Evolutionary conservation across 345 rosid species (phyloP).

Genomic region (Acer campestre): DNA sequence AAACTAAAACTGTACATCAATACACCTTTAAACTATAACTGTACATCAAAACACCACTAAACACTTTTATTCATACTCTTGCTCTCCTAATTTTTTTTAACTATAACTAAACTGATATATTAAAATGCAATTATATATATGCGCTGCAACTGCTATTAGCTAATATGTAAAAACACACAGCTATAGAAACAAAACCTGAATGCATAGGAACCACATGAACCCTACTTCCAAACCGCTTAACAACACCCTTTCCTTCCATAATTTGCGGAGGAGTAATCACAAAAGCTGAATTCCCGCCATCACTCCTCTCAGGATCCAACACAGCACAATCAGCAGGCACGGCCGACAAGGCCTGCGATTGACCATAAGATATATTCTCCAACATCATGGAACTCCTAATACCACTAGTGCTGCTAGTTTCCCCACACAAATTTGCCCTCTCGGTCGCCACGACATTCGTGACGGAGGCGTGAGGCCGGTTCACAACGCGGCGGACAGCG

Average conservation of each 20-base stretch:
- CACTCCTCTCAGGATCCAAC: constrained; percentile 57
- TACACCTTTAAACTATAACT: too few species aligned
- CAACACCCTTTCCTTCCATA: constrained; percentile 89
- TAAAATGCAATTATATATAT: neutral
- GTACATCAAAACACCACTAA: neutral
- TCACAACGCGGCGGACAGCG: constrained; percentile 60
- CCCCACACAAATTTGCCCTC: constrained; percentile 61
- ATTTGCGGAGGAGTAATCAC: constrained; percentile 74
- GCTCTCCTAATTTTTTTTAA: too few species aligned
- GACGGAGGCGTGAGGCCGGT: constrained; percentile 75
- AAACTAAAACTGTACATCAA: too few species aligned
- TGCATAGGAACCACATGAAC: constrained; percentile 90
- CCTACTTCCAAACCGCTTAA: constrained; percentile 69
- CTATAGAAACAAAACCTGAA: constrained; percentile 56
- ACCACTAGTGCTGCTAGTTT: constrained; percentile 37
- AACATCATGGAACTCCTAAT: constrained; percentile 42
- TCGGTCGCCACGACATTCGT: constrained; percentile 62
- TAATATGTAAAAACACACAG: neutral
- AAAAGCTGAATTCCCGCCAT: constrained; percentile 42
- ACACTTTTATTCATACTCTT: neutral
- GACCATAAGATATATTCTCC: constrained; percentile 69
- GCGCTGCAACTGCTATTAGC: neutral
- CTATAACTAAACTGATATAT: too few species aligned
- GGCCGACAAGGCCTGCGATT: constrained; percentile 77
- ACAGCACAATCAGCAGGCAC: constrained; percentile 58